These are phyloP conservation scores for Clonostachys byssicola DNA, from an alignment of 2,329 filamentous ascomycete genomes.

Conservation along the genomic window DNA sequence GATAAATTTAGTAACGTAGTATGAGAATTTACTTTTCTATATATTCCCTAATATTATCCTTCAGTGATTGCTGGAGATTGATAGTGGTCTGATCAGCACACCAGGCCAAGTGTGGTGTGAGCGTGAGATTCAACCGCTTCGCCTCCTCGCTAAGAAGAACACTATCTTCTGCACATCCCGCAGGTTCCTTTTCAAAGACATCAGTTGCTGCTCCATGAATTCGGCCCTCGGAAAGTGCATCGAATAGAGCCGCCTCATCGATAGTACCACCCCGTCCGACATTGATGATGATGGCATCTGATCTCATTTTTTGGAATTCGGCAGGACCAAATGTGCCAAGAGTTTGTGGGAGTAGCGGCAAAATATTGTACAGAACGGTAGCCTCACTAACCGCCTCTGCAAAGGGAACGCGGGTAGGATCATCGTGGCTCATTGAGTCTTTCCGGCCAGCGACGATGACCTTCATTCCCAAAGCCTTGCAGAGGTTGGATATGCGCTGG, in stretches of 20 bases:
- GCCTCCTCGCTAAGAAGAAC: background rate
- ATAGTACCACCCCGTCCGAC: conserved; percentile 24
- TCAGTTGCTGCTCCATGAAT: conserved; percentile 27
- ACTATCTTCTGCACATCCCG: conserved; percentile 5
- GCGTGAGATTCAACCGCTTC: background rate
- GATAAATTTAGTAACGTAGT: too few relatives aligned
- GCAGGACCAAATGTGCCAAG: conserved; percentile 6
- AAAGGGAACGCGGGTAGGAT: conserved; percentile 7
- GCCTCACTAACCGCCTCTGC: conserved; percentile 9
- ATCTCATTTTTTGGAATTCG: conserved; percentile 8
- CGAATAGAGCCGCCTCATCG: conserved; percentile 24
- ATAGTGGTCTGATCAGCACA: too few relatives aligned
- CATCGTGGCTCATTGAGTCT: background rate
- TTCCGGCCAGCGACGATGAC: conserved; percentile 15
- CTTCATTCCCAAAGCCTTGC: conserved; percentile 11
- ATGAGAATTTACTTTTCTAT: too few relatives aligned
- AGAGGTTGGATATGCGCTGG: conserved; percentile 12
- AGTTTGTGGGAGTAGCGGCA: conserved; percentile 11
- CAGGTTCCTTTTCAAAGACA: conserved; percentile 18
- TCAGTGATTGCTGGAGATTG: too few relatives aligned
- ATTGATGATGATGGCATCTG: conserved; percentile 16
- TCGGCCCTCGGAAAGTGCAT: conserved; percentile 16
- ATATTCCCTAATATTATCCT: too few relatives aligned
- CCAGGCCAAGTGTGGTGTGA: background rate
- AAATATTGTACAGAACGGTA: conserved; percentile 13